Conservation (phyloP, 176 grass and related monocot genomes). For the Carex myosuroides region DNA sequence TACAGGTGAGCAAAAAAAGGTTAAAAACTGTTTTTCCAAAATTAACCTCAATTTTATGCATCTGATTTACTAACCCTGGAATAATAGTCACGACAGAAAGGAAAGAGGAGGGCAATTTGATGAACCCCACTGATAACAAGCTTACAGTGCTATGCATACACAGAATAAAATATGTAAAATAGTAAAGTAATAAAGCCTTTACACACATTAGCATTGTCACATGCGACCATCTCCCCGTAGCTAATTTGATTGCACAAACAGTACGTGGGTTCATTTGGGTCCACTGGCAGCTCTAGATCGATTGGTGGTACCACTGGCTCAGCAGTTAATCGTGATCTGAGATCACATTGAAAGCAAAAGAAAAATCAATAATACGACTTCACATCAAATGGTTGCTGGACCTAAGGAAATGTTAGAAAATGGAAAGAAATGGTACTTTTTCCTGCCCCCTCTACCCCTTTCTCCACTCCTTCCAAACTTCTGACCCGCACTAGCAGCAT, state of each 20-base stretch:
- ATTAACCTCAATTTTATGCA: background rate
- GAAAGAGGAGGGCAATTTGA: background rate
- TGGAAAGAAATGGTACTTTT: constrained; percentile 57
- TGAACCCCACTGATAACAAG: background rate
- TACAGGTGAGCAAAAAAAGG: background rate
- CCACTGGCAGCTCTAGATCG: constrained; percentile 84
- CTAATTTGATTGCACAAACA: constrained; percentile 97
- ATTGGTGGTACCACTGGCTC: constrained; percentile 43
- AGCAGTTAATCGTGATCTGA: constrained; percentile 46
- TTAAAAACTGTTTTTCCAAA: background rate
- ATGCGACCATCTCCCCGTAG: constrained; percentile 89
- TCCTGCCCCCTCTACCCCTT: constrained; percentile 88
- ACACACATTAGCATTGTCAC: constrained; percentile 73
- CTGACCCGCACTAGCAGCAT: constrained; percentile 22
- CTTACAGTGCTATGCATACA: background rate
- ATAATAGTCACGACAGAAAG: background rate
- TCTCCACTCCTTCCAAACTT: constrained; percentile 58
- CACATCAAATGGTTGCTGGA: background rate
- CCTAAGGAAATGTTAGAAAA: background rate
- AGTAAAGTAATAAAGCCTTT: background rate
- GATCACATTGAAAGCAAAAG: constrained; percentile 23
- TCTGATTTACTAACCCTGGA: background rate
- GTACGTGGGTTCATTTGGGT: constrained; percentile 93
- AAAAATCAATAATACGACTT: background rate
- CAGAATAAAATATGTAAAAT: background rate